Evolutionary conservation across 129 eudicot species (phyloP), one percentile per base, ranked within the genome.

Genomic region (Deinandra increscens): DNA sequence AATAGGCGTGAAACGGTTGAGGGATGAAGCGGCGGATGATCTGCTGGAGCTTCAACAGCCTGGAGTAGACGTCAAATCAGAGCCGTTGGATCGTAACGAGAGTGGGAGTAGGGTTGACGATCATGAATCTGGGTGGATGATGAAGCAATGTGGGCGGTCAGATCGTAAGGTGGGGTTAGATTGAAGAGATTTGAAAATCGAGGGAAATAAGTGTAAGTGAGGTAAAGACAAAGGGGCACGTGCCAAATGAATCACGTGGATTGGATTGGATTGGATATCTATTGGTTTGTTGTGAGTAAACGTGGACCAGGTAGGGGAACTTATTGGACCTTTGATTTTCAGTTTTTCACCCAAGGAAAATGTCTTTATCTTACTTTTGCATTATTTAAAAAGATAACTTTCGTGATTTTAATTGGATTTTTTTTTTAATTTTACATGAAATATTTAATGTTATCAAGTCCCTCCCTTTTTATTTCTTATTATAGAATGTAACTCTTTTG

Each of bases 1-100:
- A 4, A 84, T 91, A 38, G 91, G 97, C 0, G 54, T 54, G 78
- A 91, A 91, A 58, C 86, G 97, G n/a, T 69, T 22, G 50, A 78
- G 85, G 69, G 93, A 91, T 46, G 79, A 60, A 31, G 65, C 44
- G 73, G 51, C 50, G 78, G 90, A 79, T 26, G 67, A 66, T 18
- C 82, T 75, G 64, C 77, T 89, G 75, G 88, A 78, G 80, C 77
- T 81, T 23, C 88, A 77, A 78, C 95, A 73, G 76, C 85, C 81
- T 0, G 89, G 83, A 1, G 31, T 39, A 0, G 91, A 79, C 4
- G 70, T 88, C 37, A 88, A 92, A 84, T 73, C 82, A 2, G 96
- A 92, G 83, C 89, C 96, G 84, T 76, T 69, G 66, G 90, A 86
- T 84, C 75, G 75, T 9, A 66, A 67, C 36, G 75, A 72, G 34